These are phyloP conservation scores for Coniella lustricola DNA, from an alignment of 2,329 filamentous ascomycete species.

Conservation along the genomic window DNA sequence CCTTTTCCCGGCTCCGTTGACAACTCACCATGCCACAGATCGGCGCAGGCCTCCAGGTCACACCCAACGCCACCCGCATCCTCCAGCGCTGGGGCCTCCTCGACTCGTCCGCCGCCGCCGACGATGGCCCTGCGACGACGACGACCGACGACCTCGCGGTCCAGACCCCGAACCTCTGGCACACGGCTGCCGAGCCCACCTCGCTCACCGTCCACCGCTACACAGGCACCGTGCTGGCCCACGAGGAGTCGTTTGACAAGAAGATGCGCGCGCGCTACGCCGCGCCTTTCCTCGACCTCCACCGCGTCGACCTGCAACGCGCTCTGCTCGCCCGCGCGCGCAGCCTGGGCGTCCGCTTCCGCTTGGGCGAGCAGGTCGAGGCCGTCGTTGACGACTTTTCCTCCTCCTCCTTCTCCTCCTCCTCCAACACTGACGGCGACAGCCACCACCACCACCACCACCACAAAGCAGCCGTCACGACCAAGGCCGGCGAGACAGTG, in stretches of 20 bases:
- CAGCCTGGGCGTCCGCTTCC: conserved; percentile 45
- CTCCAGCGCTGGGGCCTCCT: conserved; percentile 21
- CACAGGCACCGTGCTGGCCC: conserved; percentile 24
- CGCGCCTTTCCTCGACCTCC: conserved; percentile 32
- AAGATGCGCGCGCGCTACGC: conserved; percentile 22
- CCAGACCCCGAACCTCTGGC: conserved; percentile 14
- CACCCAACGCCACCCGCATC: conserved; percentile 24
- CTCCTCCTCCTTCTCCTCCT: too few relatives aligned
- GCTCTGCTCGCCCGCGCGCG: conserved; percentile 43
- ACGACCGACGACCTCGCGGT: too few relatives aligned
- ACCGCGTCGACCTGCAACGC: conserved; percentile 54
- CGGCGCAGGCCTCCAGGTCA: conserved; percentile 24
- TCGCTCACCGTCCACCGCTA: conserved; percentile 24
- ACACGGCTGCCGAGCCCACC: conserved; percentile 20
- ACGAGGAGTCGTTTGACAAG: conserved; percentile 22
- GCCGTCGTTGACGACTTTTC: conserved; percentile 24
- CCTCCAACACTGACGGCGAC: too few relatives aligned
- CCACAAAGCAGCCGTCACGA: conserved; percentile 33
- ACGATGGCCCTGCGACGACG: too few relatives aligned
- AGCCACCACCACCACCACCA: conserved; percentile 27
- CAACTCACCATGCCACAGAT: conserved; percentile 1
- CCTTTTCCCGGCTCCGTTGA: too few relatives aligned
- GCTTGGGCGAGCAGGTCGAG: conserved; percentile 40
- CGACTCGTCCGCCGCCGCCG: neutral
- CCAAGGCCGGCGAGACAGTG: conserved; percentile 29